phyloP scores from a whole-genome alignment of 1,139 yeast genomes.

The Meyerozyma elateridarum region DNA sequence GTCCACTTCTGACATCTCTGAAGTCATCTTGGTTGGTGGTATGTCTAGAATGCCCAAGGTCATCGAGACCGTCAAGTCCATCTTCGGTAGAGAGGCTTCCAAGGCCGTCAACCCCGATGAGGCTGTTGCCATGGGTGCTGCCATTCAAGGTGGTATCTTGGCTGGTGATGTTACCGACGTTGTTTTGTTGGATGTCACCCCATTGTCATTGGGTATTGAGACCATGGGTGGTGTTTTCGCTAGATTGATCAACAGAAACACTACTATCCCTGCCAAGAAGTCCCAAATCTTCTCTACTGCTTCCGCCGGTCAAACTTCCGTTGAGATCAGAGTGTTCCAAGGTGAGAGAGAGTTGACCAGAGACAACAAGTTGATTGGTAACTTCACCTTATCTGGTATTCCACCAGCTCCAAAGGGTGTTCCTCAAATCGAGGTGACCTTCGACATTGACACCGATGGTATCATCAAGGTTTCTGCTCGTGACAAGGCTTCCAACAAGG shows the following conservation, averaged over 20 bases:
- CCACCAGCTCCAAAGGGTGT: constrained; percentile 99
- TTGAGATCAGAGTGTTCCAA: constrained; percentile 98
- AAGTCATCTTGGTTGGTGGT: constrained; percentile 98
- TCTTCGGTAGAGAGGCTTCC: constrained; percentile 94
- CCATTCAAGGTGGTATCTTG: constrained; percentile 98
- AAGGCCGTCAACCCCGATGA: constrained; percentile 99
- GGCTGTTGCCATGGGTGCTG: constrained; percentile 99
- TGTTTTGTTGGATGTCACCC: constrained; percentile 91
- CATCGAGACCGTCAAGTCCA: constrained; percentile 86
- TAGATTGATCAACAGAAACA: constrained; percentile 94
- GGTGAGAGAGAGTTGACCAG: constrained; percentile 99
- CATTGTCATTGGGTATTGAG: constrained; percentile 96
- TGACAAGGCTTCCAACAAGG: constrained; percentile 98
- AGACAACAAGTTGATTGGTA: constrained; percentile 98
- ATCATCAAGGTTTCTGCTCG: constrained; percentile 97
- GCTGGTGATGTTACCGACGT: constrained; percentile 98
- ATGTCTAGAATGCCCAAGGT: constrained; percentile 99
- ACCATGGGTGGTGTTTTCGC: constrained; percentile 99
- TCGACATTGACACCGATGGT: constrained; percentile 98
- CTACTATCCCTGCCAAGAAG: constrained; percentile 96
- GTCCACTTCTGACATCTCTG: constrained; percentile 81
- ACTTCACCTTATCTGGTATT: constrained; percentile 92
- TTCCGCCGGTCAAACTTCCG: constrained; percentile 98
- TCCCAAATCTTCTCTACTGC: constrained; percentile 98
- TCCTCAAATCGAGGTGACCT: constrained; percentile 97